Evolutionary conservation across 352 stramenopile species (phyloP).

Genomic region (Pythium aphanidermatum): DNA sequence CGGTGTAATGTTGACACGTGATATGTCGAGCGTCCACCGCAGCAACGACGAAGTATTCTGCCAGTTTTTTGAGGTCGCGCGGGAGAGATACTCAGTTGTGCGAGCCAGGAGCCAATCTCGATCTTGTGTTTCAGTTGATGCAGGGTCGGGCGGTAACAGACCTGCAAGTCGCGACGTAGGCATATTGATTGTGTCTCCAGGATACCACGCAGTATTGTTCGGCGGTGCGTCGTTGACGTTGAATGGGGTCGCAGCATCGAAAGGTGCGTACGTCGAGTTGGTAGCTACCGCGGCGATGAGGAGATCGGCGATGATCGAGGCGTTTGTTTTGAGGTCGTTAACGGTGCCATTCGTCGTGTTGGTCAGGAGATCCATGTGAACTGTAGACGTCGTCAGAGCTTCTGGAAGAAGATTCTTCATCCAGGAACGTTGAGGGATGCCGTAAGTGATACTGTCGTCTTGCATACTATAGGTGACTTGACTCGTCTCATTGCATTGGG

Average conservation of each 20-base stretch:
- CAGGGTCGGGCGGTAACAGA: not conserved
- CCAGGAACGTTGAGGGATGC: not conserved
- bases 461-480: not conserved
- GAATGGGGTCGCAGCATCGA: not conserved
- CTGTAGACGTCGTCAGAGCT: not conserved
- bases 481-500: not conserved
- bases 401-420: not conserved
- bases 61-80: not conserved
- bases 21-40: constrained; percentile 7
- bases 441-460: not conserved
- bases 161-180: not conserved
- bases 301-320: not conserved
- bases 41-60: not conserved
- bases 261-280: not conserved
- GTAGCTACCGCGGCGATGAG: not conserved
- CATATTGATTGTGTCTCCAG: too few species aligned
- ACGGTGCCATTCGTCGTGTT: not conserved
- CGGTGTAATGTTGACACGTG: constrained; percentile 6
- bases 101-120: not conserved
- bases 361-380: constrained; percentile 2
- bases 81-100: not conserved
- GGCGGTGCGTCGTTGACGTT: not conserved
- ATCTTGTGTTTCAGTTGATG: not conserved
- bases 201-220: too few species aligned
- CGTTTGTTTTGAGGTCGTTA: not conserved